A percentile compares a stretch with the other conserved stretches of the same genome.
Conservation (phyloP, 176 grass and related monocot species). For the Eragrostis curvula region DNA sequence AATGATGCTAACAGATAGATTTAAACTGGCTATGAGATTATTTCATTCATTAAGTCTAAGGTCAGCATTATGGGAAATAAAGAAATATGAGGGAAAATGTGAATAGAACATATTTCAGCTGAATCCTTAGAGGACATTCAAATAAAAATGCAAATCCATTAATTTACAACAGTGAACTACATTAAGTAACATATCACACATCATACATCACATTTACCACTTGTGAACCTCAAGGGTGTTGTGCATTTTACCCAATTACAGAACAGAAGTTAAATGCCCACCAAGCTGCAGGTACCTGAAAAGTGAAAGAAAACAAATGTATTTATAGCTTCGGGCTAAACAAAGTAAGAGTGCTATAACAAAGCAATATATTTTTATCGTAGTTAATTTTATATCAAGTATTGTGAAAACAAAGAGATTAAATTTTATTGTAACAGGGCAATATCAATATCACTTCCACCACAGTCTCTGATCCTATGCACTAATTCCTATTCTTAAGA, state of each 20-base stretch:
- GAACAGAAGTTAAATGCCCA: slow-evolving; percentile 30
- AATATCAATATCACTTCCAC: neutral
- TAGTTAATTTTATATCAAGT: neutral
- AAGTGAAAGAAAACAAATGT: neutral
- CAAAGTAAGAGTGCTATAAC: neutral
- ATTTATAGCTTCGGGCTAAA: slow-evolving; percentile 5
- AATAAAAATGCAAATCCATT: slow-evolving; percentile 30
- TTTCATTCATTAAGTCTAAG: neutral
- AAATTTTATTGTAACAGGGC: neutral
- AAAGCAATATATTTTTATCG: neutral
- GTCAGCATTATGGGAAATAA: neutral
- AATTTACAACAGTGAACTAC: slow-evolving; percentile 25
- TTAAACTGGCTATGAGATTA: neutral
- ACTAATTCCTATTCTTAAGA: neutral
- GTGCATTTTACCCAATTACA: slow-evolving; percentile 35
- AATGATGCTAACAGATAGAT: neutral
- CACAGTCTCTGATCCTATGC: neutral
- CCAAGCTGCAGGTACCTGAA: slow-evolving; percentile 26
- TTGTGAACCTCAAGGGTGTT: neutral
- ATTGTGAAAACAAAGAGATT: neutral
- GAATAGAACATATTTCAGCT: neutral
- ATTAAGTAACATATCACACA: slow-evolving; percentile 31
- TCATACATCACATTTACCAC: slow-evolving; percentile 37
- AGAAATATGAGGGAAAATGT: neutral
- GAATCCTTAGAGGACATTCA: neutral